Evolutionary conservation across 768 basidiomycete genomes (phyloP).

Genomic region (Rubroboletus satanas): DNA sequence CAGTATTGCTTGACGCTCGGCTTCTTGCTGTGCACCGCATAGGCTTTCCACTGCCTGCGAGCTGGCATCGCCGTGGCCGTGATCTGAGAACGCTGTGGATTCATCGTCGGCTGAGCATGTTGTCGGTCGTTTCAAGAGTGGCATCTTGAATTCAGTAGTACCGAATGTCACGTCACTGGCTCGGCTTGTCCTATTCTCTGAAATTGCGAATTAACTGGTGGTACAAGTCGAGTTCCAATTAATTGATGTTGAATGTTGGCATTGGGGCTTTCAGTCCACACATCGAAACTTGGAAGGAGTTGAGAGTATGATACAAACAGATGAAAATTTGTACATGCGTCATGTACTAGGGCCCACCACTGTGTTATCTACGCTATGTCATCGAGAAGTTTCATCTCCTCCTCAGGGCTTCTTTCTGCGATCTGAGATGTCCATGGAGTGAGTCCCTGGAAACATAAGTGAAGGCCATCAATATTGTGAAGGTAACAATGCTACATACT

Average conservation of each 20-base stretch:
- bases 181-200: neutral
- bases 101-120: constrained; percentile 22
- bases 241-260: neutral
- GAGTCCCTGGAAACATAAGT: too few relatives aligned
- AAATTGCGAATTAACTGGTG: neutral
- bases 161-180: neutral
- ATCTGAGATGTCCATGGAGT: too few relatives aligned
- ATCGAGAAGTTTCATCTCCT: too few relatives aligned
- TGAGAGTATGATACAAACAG: too few relatives aligned
- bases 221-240: neutral
- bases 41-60: constrained; percentile 1
- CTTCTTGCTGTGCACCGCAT: constrained; percentile 20
- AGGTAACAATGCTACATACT: too few relatives aligned
- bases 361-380: too few relatives aligned
- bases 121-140: constrained; percentile 32
- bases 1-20: constrained; percentile 21
- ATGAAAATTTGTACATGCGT: too few relatives aligned
- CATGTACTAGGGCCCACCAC: too few relatives aligned
- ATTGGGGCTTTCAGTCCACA: neutral
- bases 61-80: constrained; percentile 6
- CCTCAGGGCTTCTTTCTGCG: too few relatives aligned
- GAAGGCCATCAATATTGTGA: too few relatives aligned
- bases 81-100: constrained; percentile 12
- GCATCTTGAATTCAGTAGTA: constrained; percentile 23
- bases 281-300: too few relatives aligned